A percentile compares a stretch with the other conserved stretches of the same genome.
These are phyloP conservation scores for Ceratocystis cubensis DNA, from an alignment of 2,329 filamentous ascomycete species.

Conservation along the genomic window DNA sequence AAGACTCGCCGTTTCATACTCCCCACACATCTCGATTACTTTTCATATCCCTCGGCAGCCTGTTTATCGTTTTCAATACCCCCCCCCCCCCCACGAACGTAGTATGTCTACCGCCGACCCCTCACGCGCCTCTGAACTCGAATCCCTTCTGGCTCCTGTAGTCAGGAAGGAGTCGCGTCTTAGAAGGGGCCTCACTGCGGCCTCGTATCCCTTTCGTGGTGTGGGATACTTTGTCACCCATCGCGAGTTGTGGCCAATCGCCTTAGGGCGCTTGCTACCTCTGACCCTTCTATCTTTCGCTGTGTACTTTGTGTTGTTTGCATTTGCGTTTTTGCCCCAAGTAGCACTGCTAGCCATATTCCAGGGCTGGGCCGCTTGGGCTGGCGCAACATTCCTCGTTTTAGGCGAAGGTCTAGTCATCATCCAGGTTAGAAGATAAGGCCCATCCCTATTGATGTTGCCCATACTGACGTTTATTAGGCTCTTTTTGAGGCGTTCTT, in stretches of 20 bases:
- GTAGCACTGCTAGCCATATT: slow-evolving; percentile 82
- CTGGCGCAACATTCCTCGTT: slow-evolving; percentile 76
- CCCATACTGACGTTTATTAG: slow-evolving; percentile 8
- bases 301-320: slow-evolving; percentile 74
- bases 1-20: background rate
- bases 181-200: slow-evolving; percentile 34
- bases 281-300: slow-evolving; percentile 69
- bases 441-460: background rate
- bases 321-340: slow-evolving; percentile 79
- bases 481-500: slow-evolving; percentile 68
- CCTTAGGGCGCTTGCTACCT: slow-evolving; percentile 64
- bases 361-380: slow-evolving; percentile 75
- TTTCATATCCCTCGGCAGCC: background rate
- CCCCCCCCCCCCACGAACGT: background rate
- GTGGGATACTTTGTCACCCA: slow-evolving; percentile 71
- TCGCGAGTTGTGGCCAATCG: slow-evolving; percentile 70
- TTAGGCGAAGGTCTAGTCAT: slow-evolving; percentile 70
- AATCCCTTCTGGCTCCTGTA: slow-evolving; percentile 8
- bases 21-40: background rate
- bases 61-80: background rate
- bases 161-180: slow-evolving; percentile 2
- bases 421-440: slow-evolving; percentile 32
- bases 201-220: slow-evolving; percentile 52
- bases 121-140: slow-evolving; percentile 5
- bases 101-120: background rate